Percentiles rank a stretch among this genome's conserved stretches.
phyloP scores from a whole-genome alignment of 495 filamentous ascomycete species.

The Penicillium canescens region DNA sequence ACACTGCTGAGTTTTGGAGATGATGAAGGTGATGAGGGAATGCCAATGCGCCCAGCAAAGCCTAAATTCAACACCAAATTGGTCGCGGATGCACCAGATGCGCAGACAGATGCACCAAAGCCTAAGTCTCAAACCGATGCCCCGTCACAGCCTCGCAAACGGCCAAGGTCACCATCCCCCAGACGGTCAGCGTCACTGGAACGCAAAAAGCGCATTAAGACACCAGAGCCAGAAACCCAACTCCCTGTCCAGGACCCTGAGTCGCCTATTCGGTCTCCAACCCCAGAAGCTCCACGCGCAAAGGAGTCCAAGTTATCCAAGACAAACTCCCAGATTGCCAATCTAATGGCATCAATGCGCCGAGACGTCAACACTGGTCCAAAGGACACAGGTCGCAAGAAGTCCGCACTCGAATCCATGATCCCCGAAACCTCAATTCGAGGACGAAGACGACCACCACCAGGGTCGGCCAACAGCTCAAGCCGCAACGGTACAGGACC shows the following conservation, averaged over 20 bases:
- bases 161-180: constrained; percentile 30
- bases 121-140: constrained; percentile 11
- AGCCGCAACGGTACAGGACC: constrained; percentile 20
- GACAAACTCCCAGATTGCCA: constrained; percentile 90
- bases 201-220: constrained; percentile 30
- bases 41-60: constrained; percentile 69
- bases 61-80: constrained; percentile 89
- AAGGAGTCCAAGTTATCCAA: constrained; percentile 65
- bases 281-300: constrained; percentile 41
- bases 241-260: constrained; percentile 50
- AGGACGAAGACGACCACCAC: constrained; percentile 75
- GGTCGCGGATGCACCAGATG: constrained; percentile 51
- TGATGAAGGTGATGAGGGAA: constrained; percentile 69
- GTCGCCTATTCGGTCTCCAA: constrained; percentile 48
- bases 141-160: constrained; percentile 24
- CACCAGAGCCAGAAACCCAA: constrained; percentile 41
- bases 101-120: constrained; percentile 17
- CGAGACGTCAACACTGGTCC: constrained; percentile 64
- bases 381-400: constrained; percentile 56
- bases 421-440: constrained; percentile 78
- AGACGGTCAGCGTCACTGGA: constrained; percentile 23
- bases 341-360: constrained; percentile 89
- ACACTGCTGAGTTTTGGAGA: constrained; percentile 85
- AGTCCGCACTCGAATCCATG: constrained; percentile 74
- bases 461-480: constrained; percentile 40